phyloP scores from a whole-genome alignment of 768 basidiomycete species.

The Leccinellum rugosiceps region DNA sequence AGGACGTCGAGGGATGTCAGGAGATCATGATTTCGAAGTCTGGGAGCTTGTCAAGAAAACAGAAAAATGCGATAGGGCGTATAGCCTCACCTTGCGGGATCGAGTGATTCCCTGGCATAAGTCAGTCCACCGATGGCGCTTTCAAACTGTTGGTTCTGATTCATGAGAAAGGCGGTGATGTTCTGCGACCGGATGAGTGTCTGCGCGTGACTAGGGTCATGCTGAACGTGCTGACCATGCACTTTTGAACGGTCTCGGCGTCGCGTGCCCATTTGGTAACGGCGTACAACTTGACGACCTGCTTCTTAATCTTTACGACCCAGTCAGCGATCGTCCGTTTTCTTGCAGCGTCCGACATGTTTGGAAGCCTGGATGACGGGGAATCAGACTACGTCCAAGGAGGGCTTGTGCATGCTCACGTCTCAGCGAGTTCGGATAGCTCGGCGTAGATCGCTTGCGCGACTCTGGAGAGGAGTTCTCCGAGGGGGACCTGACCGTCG shows the following conservation, averaged over 20 bases:
- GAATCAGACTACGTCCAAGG: slow-evolving; percentile 1
- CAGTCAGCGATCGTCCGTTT: slow-evolving; percentile 84
- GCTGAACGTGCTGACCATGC: slow-evolving; percentile 54
- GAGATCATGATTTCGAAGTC: slow-evolving; percentile 91
- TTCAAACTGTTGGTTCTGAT: slow-evolving; percentile 83
- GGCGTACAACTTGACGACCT: slow-evolving; percentile 86
- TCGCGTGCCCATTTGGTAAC: slow-evolving; percentile 86
- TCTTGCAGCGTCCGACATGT: slow-evolving; percentile 76
- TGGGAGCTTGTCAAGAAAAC: slow-evolving; percentile 25
- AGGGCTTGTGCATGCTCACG: slow-evolving; percentile 46
- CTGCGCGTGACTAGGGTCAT: background rate
- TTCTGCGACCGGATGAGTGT: slow-evolving; percentile 47
- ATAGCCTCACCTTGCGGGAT: slow-evolving; percentile 65
- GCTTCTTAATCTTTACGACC: slow-evolving; percentile 88
- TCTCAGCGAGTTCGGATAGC: slow-evolving; percentile 79
- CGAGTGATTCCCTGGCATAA: slow-evolving; percentile 65
- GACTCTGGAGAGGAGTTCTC: slow-evolving; percentile 72
- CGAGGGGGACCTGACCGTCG: slow-evolving; percentile 71
- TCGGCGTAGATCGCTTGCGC: slow-evolving; percentile 81
- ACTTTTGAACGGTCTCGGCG: slow-evolving; percentile 79
- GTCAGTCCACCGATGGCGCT: slow-evolving; percentile 59
- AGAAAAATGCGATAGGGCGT: background rate
- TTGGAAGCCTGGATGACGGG: slow-evolving; percentile 53
- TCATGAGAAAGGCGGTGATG: slow-evolving; percentile 81
- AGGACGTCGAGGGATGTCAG: slow-evolving; percentile 89